Evolutionary conservation across 306 rosid genomes (phyloP), one percentile per base, ranked within the genome.

Genomic region (Mimosa bimucronata): DNA sequence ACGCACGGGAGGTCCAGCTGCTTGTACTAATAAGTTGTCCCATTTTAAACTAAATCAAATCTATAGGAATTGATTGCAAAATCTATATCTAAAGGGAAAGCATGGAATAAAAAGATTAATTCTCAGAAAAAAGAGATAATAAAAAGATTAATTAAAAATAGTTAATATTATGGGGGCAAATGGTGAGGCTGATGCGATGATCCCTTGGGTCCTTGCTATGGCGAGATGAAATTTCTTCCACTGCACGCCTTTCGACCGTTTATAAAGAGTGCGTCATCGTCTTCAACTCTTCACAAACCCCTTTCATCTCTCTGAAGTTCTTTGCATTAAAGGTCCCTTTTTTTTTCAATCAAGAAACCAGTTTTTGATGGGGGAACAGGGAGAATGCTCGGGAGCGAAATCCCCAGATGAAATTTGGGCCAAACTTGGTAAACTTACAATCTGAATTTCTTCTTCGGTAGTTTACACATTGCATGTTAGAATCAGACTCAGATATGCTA

Each of bases 381-480:
- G 97, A 73, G 94, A 92, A 83, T 71, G 84, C 83, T 92, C 97
- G 3, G 85, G 84, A 72, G 71, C 89, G 48, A 89, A 86, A 52
- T 79, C 86, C 74, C 53, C 89, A 3, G 79, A 79, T 41, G 88
- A 90, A 88, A 75, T 83, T 73, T 94, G 98, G 98, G 98, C 98
- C 25, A 88, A 85, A 87, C 97, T 94, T 64, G 94, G 97, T 92
- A 88, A 71, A 34, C 61, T 37, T 66, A 73, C 67, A 25, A 15
- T 28, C 40, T 30, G 26, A 60, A 6, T 42, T 50, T 73, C 64
- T 25, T 53, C 42, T 28, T 78, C 6, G 28, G 55, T 46, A 34
- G 30, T 21, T 11, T 37, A 11, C 34, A 42, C 34, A 41, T 21
- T 69, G 74, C 74, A 44, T 74, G 58, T 26, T 71, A n/a, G 16